These are phyloP conservation scores for Acanthamoeba lenticulata DNA, from an alignment of 208 protist genomes.

Conservation along the genomic window DNA sequence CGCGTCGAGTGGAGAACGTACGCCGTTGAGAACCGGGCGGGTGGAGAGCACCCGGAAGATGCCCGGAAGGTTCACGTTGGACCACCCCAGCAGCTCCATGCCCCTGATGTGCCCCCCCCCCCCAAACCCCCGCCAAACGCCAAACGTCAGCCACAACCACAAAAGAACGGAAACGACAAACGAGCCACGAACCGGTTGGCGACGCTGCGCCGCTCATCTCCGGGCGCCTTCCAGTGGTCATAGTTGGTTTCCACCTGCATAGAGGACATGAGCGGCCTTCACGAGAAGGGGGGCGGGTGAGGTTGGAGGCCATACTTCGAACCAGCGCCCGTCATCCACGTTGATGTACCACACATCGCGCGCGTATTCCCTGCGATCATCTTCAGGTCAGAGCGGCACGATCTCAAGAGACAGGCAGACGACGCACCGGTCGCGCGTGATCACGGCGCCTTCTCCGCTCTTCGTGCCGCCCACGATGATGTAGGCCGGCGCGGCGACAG, in stretches of 20 bases:
- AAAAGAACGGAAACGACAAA: background rate
- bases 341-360: constrained; percentile 2
- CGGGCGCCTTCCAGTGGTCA: constrained; percentile 1
- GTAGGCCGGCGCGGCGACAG: constrained; percentile 20
- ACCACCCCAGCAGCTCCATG: background rate
- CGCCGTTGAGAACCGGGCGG: background rate
- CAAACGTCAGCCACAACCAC: background rate
- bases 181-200: background rate
- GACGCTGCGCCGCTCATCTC: background rate
- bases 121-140: background rate
- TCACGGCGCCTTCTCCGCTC: constrained; percentile 14
- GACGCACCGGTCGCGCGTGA: constrained; percentile 22
- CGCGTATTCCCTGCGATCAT: background rate
- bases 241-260: constrained; percentile 26
- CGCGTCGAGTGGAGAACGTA: background rate
- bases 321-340: constrained; percentile 8
- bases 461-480: constrained; percentile 25
- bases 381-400: no score
- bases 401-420: no score
- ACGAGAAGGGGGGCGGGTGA: no score
- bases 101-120: background rate
- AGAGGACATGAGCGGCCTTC: no score
- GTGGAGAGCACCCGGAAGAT: constrained; percentile 13
- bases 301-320: no score
- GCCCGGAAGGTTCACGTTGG: background rate